Evolutionary conservation across 2,329 filamentous ascomycete genomes (phyloP), one percentile per base, ranked within the genome.

Genomic region (Rhytidhysteron rufulum): DNA sequence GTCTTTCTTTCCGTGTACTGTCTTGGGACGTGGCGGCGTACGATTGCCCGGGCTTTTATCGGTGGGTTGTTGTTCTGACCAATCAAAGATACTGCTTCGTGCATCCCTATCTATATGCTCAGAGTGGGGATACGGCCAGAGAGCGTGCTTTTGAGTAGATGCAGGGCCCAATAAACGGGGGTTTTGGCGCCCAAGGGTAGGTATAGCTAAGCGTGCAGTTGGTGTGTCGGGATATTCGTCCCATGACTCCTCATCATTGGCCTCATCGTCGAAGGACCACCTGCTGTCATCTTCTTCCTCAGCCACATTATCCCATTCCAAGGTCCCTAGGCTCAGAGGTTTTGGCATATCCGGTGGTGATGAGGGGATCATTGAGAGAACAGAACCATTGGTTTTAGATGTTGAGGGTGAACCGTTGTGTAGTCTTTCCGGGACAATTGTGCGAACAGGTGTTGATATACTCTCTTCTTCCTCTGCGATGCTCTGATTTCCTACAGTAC

Each of bases 1-100:
- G 52, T 85, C 78, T 50, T 87, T 85, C 63, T 88, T 89, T 11
- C 82, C 82, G 58, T 89, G 85, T 27, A 86, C 83, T 11, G 86
- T 90, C 54, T 79, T 82, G 1, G 86, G 86, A 19, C 86, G 77
- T 33, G 75, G 73, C n/a, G 75, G 75, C 29, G 75, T 74, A 20
- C 77, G 77, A 43, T 75, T 77, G 13, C 68, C 65, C 34, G 83
- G 78, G 38, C 72, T 67, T 63, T 81, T 85, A 41, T 86, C 83
- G 43, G 78, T 71, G 5, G 71, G 67, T 19, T 77, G 66, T 11
- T 83, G 75, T 60, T 90, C 86, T 34, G 82, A 81, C 85, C 85
- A 88, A 61, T 90, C 86, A 53, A 90, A 90, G 3, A 90, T 70
- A 50, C 77, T 89, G 61, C 83, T 86, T 45, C 70, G 74, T 33